Evolutionary conservation across 371 early-diverging fungal genomes (phyloP).

Genomic region (Lichtheimia ornata): DNA sequence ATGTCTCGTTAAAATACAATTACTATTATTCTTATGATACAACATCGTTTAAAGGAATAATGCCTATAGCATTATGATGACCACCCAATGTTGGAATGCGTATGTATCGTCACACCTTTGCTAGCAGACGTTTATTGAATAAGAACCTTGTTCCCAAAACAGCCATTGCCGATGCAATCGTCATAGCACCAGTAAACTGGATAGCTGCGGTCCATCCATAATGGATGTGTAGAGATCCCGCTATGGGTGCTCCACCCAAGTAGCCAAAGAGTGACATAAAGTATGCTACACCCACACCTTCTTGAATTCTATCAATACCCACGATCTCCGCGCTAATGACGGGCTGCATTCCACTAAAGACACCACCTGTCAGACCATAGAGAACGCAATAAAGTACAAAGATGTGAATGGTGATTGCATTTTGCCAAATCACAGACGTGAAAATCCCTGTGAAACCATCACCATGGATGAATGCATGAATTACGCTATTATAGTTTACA

Average conservation of each 20-base stretch:
- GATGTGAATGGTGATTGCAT: constrained; percentile 42
- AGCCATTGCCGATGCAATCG: not conserved
- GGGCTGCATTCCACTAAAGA: constrained; percentile 43
- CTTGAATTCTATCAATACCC: constrained; percentile 39
- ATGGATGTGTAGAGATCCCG: constrained; percentile 39
- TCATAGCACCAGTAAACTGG: constrained; percentile 27
- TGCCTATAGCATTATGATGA: too few relatives aligned
- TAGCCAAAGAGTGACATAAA: constrained; percentile 47
- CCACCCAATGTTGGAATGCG: too few relatives aligned
- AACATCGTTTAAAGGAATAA: too few relatives aligned
- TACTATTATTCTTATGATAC: too few relatives aligned
- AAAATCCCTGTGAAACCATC: constrained; percentile 1
- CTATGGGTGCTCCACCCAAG: constrained; percentile 49
- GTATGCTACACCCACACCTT: constrained; percentile 27
- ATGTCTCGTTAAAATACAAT: too few relatives aligned
- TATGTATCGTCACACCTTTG: too few relatives aligned
- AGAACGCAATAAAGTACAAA: constrained; percentile 45
- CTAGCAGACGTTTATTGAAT: too few relatives aligned
- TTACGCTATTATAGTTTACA: not conserved
- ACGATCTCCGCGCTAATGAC: constrained; percentile 52
- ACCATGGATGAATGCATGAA: too few relatives aligned
- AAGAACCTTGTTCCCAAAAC: not conserved
- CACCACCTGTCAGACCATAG: constrained; percentile 47
- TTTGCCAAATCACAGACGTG: constrained; percentile 65
- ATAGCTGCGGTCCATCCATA: constrained; percentile 52